Percentiles rank a stretch among this genome's conserved stretches.
These are phyloP conservation scores for Cyberlindnera mississippiensis DNA, from an alignment of 805 yeast species.

Conservation along the genomic window DNA sequence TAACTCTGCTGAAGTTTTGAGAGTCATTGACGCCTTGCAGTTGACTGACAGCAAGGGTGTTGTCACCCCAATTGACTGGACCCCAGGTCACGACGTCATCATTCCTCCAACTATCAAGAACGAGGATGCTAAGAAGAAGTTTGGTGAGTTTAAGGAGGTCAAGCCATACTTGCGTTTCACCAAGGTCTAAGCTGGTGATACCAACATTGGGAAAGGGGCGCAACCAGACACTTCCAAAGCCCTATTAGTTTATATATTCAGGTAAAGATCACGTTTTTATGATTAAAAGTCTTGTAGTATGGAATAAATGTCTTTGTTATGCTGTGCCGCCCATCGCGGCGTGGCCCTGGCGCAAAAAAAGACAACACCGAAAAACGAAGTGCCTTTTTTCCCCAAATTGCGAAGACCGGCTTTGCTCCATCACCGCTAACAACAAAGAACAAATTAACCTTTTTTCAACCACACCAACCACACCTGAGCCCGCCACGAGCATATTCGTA, in stretches of 20 bases:
- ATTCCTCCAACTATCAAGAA: conserved; percentile 83
- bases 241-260: too few species aligned
- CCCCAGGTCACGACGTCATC: conserved; percentile 84
- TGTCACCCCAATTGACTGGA: conserved; percentile 93
- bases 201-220: too few species aligned
- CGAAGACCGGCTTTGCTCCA: conserved; percentile 1
- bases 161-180: conserved; percentile 88
- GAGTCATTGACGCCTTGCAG: conserved; percentile 87
- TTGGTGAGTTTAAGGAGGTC: conserved; percentile 80
- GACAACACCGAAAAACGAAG: conserved; percentile 4
- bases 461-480: neutral
- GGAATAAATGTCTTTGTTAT: too few species aligned
- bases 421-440: neutral
- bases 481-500: too few species aligned
- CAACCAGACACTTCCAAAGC: too few species aligned
- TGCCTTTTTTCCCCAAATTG: conserved; percentile 4
- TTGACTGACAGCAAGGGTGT: conserved; percentile 77
- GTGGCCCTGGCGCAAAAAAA: conserved; percentile 5
- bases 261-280: too few species aligned
- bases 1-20: conserved; percentile 87
- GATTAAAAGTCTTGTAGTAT: too few species aligned
- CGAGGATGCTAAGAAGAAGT: conserved; percentile 74
- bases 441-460: neutral
- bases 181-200: conserved; percentile 30
- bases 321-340: too few species aligned